Conservation (phyloP, 1,139 yeast species). For the Sugiyamaella japonica region DNA sequence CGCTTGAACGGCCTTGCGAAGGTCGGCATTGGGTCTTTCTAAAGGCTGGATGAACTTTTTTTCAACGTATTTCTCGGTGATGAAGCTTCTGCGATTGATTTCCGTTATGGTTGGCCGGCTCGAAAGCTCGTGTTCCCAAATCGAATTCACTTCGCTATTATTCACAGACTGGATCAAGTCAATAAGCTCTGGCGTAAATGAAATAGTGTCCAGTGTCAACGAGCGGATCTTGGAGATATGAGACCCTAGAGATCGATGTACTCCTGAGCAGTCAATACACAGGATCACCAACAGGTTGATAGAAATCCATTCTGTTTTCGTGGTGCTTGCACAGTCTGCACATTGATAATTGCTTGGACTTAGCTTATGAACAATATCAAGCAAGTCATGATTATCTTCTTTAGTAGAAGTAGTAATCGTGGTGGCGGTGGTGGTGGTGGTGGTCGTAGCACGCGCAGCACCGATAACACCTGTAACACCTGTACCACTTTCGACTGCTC, state of each 20-base stretch:
- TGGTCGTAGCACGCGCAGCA: neutral
- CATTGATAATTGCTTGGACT: slow-evolving; percentile 65
- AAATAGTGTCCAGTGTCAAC: slow-evolving; percentile 65
- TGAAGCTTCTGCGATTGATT: slow-evolving; percentile 41
- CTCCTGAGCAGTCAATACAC: slow-evolving; percentile 78
- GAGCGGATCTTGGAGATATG: slow-evolving; percentile 77
- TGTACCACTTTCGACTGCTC: neutral
- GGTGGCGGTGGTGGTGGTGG: neutral
- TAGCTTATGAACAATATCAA: slow-evolving; percentile 26
- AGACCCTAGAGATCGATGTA: slow-evolving; percentile 74
- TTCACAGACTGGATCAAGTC: slow-evolving; percentile 61
- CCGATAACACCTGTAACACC: neutral
- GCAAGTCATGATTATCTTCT: slow-evolving; percentile 9
- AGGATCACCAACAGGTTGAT: slow-evolving; percentile 69
- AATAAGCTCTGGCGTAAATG: slow-evolving; percentile 65
- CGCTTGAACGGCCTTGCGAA: slow-evolving; percentile 40
- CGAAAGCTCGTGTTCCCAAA: slow-evolving; percentile 50
- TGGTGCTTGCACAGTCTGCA: slow-evolving; percentile 72
- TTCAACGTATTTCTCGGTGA: slow-evolving; percentile 46
- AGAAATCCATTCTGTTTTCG: slow-evolving; percentile 83
- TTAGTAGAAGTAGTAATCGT: neutral
- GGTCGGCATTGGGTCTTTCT: slow-evolving; percentile 41
- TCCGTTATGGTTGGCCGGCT: slow-evolving; percentile 46
- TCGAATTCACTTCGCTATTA: slow-evolving; percentile 60
- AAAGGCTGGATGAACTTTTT: slow-evolving; percentile 40